Evolutionary conservation across 768 basidiomycete species (phyloP).

Genomic region (Panaeolus cyanescens): DNA sequence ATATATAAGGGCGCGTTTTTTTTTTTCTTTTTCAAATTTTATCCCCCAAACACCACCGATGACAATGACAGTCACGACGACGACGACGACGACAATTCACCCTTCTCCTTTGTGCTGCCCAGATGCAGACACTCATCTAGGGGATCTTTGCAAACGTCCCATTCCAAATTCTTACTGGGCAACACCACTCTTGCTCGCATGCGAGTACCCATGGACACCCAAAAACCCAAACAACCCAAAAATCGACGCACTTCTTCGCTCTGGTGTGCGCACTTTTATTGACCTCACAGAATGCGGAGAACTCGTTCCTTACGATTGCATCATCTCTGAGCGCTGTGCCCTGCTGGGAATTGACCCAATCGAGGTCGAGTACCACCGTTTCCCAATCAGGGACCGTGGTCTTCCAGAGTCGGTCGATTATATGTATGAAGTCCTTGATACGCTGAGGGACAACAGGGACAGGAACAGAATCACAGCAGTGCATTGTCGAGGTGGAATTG

Average conservation of each 20-base stretch:
- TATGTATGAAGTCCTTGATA: conserved; percentile 60
- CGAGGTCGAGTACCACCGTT: conserved; percentile 73
- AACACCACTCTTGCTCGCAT: conserved; percentile 68
- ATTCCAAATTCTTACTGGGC: conserved; percentile 91
- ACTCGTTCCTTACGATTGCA: conserved; percentile 62
- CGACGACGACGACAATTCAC: neutral
- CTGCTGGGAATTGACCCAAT: conserved; percentile 55
- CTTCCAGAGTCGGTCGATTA: conserved; percentile 61
- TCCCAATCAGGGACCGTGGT: conserved; percentile 75
- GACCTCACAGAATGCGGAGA: conserved; percentile 85
- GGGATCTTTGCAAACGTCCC: conserved; percentile 40
- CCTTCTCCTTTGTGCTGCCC: neutral
- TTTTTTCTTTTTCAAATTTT: neutral
- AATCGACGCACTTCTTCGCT: conserved; percentile 68
- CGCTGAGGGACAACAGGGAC: conserved; percentile 59
- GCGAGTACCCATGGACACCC: conserved; percentile 81
- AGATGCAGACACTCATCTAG: neutral
- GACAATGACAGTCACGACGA: neutral
- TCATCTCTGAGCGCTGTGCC: conserved; percentile 53
- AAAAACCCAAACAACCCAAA: conserved; percentile 60
- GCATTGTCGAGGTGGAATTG: conserved; percentile 81
- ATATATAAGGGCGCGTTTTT: neutral
- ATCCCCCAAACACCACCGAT: neutral
- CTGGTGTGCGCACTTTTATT: conserved; percentile 80
- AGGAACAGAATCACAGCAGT: conserved; percentile 68